Conservation (phyloP, 495 filamentous ascomycete species). For the Aspergillus homomorphus region DNA sequence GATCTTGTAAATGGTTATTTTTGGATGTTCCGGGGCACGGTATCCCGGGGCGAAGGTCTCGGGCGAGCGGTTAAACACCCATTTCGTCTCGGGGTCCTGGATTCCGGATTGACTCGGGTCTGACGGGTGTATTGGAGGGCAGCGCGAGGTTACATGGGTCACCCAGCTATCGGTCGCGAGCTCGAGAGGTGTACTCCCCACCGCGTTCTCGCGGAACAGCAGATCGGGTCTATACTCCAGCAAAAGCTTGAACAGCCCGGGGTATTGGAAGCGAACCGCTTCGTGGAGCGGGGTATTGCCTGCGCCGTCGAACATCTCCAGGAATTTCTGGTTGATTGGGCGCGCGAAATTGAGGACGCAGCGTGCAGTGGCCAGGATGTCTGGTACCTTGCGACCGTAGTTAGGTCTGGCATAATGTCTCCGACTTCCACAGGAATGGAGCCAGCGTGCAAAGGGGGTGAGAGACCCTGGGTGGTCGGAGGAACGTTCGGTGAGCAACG, state of each 20-base stretch:
- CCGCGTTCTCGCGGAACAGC: constrained; percentile 65
- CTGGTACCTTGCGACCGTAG: neutral
- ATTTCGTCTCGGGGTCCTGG: neutral
- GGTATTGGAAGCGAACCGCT: constrained; percentile 40
- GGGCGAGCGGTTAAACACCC: constrained; percentile 10
- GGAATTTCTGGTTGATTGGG: constrained; percentile 45
- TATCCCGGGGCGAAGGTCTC: constrained; percentile 23
- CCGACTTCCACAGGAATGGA: constrained; percentile 16
- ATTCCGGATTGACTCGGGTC: neutral
- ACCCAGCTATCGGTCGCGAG: constrained; percentile 56
- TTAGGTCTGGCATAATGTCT: neutral
- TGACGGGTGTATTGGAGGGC: constrained; percentile 8
- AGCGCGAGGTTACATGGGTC: constrained; percentile 21
- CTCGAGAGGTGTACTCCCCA: constrained; percentile 65
- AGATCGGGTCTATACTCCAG: constrained; percentile 55
- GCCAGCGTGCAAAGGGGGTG: constrained; percentile 48
- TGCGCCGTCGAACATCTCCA: constrained; percentile 60
- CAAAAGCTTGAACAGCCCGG: constrained; percentile 42
- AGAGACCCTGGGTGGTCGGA: constrained; percentile 35
- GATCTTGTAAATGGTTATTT: constrained; percentile 21
- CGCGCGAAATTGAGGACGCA: constrained; percentile 50
- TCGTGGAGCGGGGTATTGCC: constrained; percentile 65
- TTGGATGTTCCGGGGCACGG: neutral
- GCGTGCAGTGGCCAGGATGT: constrained; percentile 18
- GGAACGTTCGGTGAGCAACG: constrained; percentile 47